Conservation (phyloP, 441 rosid species). For the Sinapis alba region DNA sequence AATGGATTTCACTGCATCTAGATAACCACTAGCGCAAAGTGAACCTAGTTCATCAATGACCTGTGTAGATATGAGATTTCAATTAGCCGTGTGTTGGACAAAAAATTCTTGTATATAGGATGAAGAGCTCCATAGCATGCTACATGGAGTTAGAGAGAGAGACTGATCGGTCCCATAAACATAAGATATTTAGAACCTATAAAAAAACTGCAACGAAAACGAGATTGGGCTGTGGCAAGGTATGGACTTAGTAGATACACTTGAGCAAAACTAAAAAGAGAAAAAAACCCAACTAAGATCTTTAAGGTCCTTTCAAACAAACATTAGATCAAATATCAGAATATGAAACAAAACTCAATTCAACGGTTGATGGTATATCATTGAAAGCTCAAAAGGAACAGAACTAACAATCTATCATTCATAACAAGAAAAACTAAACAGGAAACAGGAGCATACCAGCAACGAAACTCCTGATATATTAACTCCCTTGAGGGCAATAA, state of each 20-base stretch:
- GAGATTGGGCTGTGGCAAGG: not conserved
- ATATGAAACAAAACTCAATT: not conserved
- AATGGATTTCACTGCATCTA: slow-evolving; percentile 54
- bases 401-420: not conserved
- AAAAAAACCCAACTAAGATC: not conserved
- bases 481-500: slow-evolving; percentile 65
- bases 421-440: not conserved
- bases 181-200: not conserved
- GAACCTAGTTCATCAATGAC: slow-evolving; percentile 67
- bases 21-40: slow-evolving; percentile 46
- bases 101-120: not conserved
- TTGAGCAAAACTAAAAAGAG: too few relatives aligned
- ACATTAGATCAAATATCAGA: too few relatives aligned
- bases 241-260: not conserved
- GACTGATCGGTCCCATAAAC: not conserved
- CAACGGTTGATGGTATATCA: not conserved
- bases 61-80: slow-evolving; percentile 43
- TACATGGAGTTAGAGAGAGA: not conserved
- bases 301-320: not conserved
- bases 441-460: slow-evolving; percentile 54
- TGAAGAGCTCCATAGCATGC: not conserved
- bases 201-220: slow-evolving; percentile 1
- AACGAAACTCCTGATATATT: slow-evolving; percentile 74
- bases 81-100: not conserved
- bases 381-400: not conserved